These are phyloP conservation scores for Sarcodon sp. DNA, from an alignment of 768 basidiomycete genomes.

Conservation along the genomic window DNA sequence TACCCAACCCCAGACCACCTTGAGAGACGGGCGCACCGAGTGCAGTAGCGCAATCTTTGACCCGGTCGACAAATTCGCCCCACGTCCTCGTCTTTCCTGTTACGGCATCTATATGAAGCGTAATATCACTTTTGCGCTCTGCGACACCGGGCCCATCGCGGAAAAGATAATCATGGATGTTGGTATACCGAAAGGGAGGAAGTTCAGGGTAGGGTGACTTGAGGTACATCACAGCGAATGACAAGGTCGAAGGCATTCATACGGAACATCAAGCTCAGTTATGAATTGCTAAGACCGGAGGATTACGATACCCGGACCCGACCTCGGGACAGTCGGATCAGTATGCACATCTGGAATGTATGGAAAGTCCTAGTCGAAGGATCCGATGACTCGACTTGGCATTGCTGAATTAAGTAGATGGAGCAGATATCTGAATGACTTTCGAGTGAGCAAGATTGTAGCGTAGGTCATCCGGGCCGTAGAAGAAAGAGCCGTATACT, in stretches of 20 bases:
- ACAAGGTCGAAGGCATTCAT: neutral
- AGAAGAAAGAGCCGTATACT: too few species aligned
- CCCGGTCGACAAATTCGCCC: conserved; percentile 33
- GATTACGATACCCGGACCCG: too few species aligned
- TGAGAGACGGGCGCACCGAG: conserved; percentile 18
- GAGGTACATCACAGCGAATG: conserved; percentile 29
- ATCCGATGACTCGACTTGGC: too few species aligned
- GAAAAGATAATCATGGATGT: conserved; percentile 36
- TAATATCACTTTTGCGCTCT: conserved; percentile 37
- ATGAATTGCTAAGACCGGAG: too few species aligned
- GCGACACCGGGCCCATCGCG: conserved; percentile 41
- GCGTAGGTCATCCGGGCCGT: too few species aligned
- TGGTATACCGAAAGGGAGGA: conserved; percentile 33
- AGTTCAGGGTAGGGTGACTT: conserved; percentile 44
- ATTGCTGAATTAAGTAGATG: too few species aligned
- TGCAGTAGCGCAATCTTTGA: conserved; percentile 2
- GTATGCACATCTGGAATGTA: too few species aligned
- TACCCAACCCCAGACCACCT: conserved; percentile 15
- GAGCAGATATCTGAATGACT: too few species aligned
- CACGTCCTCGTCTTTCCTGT: conserved; percentile 34
- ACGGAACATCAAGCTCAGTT: too few species aligned
- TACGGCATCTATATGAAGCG: conserved; percentile 39
- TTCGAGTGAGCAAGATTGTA: too few species aligned
- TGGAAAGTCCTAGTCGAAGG: too few species aligned
- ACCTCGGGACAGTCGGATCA: too few species aligned